These are phyloP conservation scores for Silene vulgaris DNA, from an alignment of 179 eudicot genomes.

Conservation along the genomic window DNA sequence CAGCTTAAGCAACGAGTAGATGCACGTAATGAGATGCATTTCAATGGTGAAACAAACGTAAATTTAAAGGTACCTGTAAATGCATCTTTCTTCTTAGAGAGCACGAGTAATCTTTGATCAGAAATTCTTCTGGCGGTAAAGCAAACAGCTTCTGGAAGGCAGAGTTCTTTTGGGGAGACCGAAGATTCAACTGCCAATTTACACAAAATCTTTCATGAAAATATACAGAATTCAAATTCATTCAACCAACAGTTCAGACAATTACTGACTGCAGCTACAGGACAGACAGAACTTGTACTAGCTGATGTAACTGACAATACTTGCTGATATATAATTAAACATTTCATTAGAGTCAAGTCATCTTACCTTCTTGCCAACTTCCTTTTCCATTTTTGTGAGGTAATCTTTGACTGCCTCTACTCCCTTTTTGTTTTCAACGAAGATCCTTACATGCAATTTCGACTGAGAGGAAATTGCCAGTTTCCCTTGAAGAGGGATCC, in stretches of 20 bases:
- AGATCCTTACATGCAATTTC: conserved; percentile 74
- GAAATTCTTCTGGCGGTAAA: conserved; percentile 79
- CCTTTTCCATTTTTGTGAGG: conserved; percentile 77
- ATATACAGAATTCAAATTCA: background rate
- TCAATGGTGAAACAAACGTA: background rate
- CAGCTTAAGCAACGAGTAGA: conserved; percentile 1
- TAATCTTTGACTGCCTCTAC: conserved; percentile 70
- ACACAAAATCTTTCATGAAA: conserved; percentile 4
- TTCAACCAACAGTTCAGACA: background rate
- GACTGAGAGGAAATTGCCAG: conserved; percentile 72
- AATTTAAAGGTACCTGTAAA: conserved; percentile 52
- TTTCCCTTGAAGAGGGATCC: conserved; percentile 83
- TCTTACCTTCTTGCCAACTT: conserved; percentile 86
- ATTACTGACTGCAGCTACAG: background rate
- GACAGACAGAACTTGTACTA: background rate
- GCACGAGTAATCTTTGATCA: conserved; percentile 78
- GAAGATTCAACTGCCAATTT: conserved; percentile 57
- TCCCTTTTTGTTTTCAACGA: conserved; percentile 74
- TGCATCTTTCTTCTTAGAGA: conserved; percentile 72
- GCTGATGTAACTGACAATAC: background rate
- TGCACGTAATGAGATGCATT: background rate
- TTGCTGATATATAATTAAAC: background rate
- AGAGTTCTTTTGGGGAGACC: conserved; percentile 78
- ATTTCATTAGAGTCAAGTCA: background rate
- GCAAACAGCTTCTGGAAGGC: conserved; percentile 74